These are phyloP conservation scores for Angomonas deanei DNA, from an alignment of 208 protist genomes.

Conservation along the genomic window DNA sequence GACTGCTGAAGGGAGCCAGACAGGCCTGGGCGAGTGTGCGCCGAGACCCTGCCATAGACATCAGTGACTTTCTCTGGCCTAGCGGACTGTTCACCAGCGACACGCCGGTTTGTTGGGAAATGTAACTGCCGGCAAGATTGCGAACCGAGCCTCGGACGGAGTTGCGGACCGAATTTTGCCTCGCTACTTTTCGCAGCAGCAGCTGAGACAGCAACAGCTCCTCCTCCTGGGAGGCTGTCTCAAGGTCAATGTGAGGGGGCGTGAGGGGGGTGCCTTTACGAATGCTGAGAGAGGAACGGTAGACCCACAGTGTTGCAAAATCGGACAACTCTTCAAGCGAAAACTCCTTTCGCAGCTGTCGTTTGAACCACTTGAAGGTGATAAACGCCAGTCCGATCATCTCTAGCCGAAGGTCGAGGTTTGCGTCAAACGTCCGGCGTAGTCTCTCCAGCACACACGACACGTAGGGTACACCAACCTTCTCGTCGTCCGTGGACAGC, in stretches of 20 bases:
- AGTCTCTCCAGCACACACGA: constrained; percentile 23
- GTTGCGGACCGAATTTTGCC: not conserved
- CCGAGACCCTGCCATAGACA: not conserved
- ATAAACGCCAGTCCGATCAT: constrained; percentile 35
- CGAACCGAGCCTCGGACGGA: not conserved
- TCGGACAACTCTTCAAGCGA: constrained; percentile 55
- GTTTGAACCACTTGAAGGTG: constrained; percentile 45
- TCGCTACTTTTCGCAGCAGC: not conserved
- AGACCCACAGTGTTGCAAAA: constrained; percentile 36
- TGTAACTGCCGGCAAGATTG: not conserved
- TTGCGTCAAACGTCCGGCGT: constrained; percentile 32
- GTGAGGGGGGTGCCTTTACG: constrained; percentile 16
- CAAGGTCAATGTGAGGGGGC: constrained; percentile 6
- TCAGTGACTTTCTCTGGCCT: not conserved
- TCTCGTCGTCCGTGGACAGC: constrained; percentile 19
- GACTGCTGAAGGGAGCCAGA: constrained; percentile 43
- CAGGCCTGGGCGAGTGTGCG: not conserved
- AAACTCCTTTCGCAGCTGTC: constrained; percentile 37
- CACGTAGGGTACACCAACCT: constrained; percentile 29
- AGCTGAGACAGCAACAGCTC: not conserved
- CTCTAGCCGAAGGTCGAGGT: constrained; percentile 62
- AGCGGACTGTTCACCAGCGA: not conserved
- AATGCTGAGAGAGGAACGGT: constrained; percentile 26
- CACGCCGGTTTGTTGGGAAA: not conserved
- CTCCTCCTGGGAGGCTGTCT: constrained; percentile 6